Base-by-base conservation (phyloP, 441 rosid species). In the Pelargonium myrrhifolium region DNA sequence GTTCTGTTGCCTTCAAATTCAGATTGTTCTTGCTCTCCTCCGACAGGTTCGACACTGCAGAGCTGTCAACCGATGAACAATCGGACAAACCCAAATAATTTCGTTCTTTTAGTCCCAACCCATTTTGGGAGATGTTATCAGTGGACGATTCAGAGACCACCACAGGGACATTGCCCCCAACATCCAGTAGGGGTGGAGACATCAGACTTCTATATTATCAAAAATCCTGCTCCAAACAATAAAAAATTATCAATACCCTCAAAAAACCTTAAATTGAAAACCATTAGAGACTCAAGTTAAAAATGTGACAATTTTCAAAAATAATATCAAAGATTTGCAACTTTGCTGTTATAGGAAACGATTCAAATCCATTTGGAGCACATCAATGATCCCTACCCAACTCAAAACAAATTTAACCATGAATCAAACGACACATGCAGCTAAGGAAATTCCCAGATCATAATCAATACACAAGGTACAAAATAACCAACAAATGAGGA, bases 1-100 rank as follows among this genome's bases (percentile, higher is more conserved):
- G 77, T 73, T 92, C 98, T 15, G 96, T 88, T 68, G 98, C 97
- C 81, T 86, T 86, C 72, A 90, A 74, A 79, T 86, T 87, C 74
- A 90, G 81, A 71, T 81, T 82, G 70, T 15, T 76, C 79, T 82
- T 85, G 61, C 51, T 72, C 35, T 68, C 79, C 49, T 73, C 82
- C 0, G 75, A 74, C 69, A 76, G 72, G 78, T 76, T 78, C 2
- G 83, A 84, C 40, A 75, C 84, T 3, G 77, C 80, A 22, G 81
- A 83, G 55, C 88, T 81, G 67, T 83, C 89, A 65, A 82, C 86
- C 5, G 88, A 82, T 62, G 92, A 85, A 73, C 87, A 85, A 31
- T 85, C 87, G 2, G 92, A 83, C 58, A 83, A 71, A 17, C 87
- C 87, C 35, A 87, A 78, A 77, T 87, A 87, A 72, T 85, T 83